Percentiles rank a stretch among this genome's conserved stretches.
Conservation (phyloP, 768 basidiomycete species). For the Rhodotorula sphaerocarpa region DNA sequence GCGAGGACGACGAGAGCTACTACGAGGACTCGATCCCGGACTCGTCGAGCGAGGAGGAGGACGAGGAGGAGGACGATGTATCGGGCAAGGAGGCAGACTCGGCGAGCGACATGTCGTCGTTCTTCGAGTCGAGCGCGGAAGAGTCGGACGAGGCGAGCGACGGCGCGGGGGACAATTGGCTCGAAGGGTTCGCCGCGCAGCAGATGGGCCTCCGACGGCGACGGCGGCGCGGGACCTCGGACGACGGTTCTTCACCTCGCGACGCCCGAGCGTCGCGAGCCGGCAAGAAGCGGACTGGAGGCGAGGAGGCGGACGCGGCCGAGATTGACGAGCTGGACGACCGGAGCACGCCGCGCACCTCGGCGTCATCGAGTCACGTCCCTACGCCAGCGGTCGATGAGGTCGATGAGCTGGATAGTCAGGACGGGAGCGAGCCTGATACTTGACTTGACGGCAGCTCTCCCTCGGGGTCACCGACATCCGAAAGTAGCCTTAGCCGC, state of each 20-base stretch:
- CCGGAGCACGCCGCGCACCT: too few relatives aligned
- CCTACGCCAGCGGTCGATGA: background rate
- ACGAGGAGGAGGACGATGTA: conserved; percentile 2
- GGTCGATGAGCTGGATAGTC: conserved; percentile 20
- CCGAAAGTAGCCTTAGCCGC: too few relatives aligned
- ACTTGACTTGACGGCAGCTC: background rate
- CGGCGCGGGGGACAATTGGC: conserved; percentile 21
- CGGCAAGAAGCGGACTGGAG: background rate
- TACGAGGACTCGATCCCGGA: conserved; percentile 33
- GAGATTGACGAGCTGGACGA: background rate
- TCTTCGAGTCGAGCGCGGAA: conserved; percentile 19
- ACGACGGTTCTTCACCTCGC: too few relatives aligned
- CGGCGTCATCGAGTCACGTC: too few relatives aligned
- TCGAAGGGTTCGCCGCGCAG: conserved; percentile 16
- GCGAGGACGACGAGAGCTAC: conserved; percentile 8
- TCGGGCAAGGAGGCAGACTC: background rate
- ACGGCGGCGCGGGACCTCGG: background rate
- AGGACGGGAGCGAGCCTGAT: background rate
- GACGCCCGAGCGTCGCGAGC: too few relatives aligned
- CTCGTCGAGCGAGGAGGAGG: conserved; percentile 9
- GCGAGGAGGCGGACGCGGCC: background rate
- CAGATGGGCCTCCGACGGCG: conserved; percentile 18
- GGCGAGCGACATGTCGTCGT: conserved; percentile 9
- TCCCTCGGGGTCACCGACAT: too few relatives aligned
- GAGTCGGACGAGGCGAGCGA: background rate